A percentile compares a stretch with the other conserved stretches of the same genome.
Conservation (phyloP, 805 yeast genomes). For the Cyberlindnera saturnus region DNA sequence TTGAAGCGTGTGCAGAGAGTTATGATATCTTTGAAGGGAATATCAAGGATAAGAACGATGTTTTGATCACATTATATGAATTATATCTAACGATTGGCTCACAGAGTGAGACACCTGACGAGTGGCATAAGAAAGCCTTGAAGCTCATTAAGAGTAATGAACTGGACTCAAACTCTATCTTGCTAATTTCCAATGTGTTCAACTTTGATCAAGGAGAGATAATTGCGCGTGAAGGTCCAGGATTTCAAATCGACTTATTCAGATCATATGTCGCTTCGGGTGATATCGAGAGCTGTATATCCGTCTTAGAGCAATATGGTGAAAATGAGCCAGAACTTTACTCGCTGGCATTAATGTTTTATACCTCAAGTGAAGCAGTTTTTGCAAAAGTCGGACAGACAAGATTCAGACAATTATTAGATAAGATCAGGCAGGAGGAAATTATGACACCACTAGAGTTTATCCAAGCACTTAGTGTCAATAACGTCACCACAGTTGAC, state of each 20-base stretch:
- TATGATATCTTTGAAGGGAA: constrained; percentile 71
- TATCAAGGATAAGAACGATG: constrained; percentile 60
- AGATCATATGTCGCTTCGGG: constrained; percentile 55
- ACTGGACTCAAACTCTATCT: constrained; percentile 49
- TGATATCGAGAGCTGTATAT: constrained; percentile 51
- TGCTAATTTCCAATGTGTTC: constrained; percentile 36
- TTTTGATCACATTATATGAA: constrained; percentile 76
- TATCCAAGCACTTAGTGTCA: constrained; percentile 57
- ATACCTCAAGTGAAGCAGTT: constrained; percentile 48
- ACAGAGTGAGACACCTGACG: constrained; percentile 28
- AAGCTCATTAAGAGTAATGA: constrained; percentile 41
- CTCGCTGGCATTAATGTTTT: constrained; percentile 56
- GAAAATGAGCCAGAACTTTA: constrained; percentile 58
- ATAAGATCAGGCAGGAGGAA: constrained; percentile 43
- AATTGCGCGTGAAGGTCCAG: constrained; percentile 27
- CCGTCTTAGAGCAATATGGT: constrained; percentile 55
- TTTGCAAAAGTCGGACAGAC: constrained; percentile 47
- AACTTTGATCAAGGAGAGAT: constrained; percentile 45
- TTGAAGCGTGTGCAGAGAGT: constrained; percentile 84
- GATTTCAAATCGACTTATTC: constrained; percentile 49
- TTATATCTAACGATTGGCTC: constrained; percentile 62
- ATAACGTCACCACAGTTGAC: constrained; percentile 64
- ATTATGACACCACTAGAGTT: constrained; percentile 72
- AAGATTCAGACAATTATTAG: constrained; percentile 42
- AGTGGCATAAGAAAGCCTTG: constrained; percentile 67